Percentiles rank a stretch among this genome's conserved stretches.
These are phyloP conservation scores for Fusarium musae DNA, from an alignment of 2,329 filamentous ascomycete genomes.

Conservation along the genomic window DNA sequence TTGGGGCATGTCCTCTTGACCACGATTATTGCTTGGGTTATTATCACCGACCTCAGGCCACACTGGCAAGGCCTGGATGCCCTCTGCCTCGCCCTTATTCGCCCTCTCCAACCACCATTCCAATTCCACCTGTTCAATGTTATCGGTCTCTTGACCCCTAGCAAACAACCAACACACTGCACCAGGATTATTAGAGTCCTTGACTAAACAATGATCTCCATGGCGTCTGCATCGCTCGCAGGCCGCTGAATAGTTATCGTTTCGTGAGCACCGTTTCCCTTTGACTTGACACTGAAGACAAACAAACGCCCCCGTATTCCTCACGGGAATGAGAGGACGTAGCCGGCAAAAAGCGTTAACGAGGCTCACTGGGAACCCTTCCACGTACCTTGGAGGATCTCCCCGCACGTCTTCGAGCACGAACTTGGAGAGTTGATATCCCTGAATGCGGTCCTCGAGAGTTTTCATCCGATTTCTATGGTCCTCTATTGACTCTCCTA, in stretches of 20 bases:
- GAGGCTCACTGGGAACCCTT: conserved; percentile 43
- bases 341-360: conserved; percentile 28
- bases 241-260: not conserved
- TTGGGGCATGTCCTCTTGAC: conserved; percentile 4
- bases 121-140: not conserved
- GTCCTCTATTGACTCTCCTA: conserved; percentile 1
- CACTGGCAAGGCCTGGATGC: conserved; percentile 10
- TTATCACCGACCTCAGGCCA: conserved; percentile 31
- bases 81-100: not conserved
- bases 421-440: conserved; percentile 3
- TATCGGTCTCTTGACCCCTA: not conserved
- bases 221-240: conserved; percentile 42
- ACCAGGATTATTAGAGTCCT: conserved; percentile 64
- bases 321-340: not conserved
- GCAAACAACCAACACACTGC: conserved; percentile 34
- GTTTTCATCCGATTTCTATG: conserved; percentile 16
- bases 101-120: conserved; percentile 12
- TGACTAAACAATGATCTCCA: conserved; percentile 45
- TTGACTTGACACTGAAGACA: conserved; percentile 43
- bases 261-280: conserved; percentile 42
- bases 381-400: conserved; percentile 40
- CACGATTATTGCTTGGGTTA: not conserved
- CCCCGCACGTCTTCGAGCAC: conserved; percentile 2
- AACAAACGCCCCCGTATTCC: not conserved
- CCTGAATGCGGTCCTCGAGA: conserved; percentile 28